These are phyloP conservation scores for Fusarium coffeatum DNA, from an alignment of 2,329 filamentous ascomycete species.

Conservation along the genomic window DNA sequence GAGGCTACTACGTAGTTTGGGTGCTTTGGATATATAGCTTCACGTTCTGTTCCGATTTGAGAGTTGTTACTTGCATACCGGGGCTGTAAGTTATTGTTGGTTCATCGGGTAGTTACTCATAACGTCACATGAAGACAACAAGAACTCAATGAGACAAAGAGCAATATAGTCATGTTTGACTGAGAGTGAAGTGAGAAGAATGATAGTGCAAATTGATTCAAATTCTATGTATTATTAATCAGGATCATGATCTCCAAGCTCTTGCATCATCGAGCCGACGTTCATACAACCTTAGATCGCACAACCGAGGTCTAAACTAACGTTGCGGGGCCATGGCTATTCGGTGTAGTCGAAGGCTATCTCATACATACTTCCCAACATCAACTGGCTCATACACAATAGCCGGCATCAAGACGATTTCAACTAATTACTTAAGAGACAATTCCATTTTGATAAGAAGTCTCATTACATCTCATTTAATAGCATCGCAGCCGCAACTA, in stretches of 20 bases:
- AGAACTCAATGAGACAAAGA: background rate
- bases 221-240: background rate
- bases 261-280: conserved; percentile 1
- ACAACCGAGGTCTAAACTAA: conserved; percentile 21
- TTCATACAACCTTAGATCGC: background rate
- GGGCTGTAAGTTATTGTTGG: background rate
- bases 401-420: background rate
- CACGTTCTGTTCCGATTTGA: rapidly evolving
- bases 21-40: rapidly evolving
- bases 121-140: background rate
- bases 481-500: conserved; percentile 39
- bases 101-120: no score
- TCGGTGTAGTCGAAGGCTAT: background rate
- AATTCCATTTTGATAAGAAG: background rate
- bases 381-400: background rate
- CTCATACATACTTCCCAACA: background rate
- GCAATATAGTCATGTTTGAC: rapidly evolving
- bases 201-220: rapidly evolving
- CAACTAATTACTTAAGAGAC: no score
- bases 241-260: background rate
- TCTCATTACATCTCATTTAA: background rate
- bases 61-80: rapidly evolving
- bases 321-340: conserved; percentile 18
- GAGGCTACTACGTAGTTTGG: no score
- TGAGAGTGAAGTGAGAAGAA: background rate